Evolutionary conservation across 2,329 filamentous ascomycete species (phyloP).

Genomic region (Remersonia thermophila): DNA sequence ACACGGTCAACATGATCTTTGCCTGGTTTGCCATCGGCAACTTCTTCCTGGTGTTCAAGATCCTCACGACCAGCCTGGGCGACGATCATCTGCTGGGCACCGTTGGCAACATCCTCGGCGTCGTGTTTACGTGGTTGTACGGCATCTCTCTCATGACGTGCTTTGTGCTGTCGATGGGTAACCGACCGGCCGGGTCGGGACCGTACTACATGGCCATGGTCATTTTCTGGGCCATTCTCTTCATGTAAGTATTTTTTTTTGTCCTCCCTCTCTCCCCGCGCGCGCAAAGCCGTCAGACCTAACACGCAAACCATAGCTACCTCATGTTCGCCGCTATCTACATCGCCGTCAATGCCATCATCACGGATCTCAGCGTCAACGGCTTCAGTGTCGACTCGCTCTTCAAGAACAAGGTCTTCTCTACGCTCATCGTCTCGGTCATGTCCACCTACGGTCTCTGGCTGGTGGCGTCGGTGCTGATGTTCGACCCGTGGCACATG

Average conservation of each 20-base stretch:
- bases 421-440: slow-evolving; percentile 85
- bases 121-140: slow-evolving; percentile 94
- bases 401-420: slow-evolving; percentile 81
- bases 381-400: slow-evolving; percentile 60
- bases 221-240: slow-evolving; percentile 94
- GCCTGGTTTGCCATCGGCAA: slow-evolving; percentile 98
- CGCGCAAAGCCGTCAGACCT: slow-evolving; percentile 18
- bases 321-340: slow-evolving; percentile 90
- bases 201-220: slow-evolving; percentile 94
- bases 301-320: slow-evolving; percentile 40
- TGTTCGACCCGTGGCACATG: slow-evolving; percentile 99
- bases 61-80: slow-evolving; percentile 78
- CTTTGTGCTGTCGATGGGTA: slow-evolving; percentile 88
- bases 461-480: slow-evolving; percentile 80
- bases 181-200: slow-evolving; percentile 86
- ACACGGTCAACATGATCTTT: slow-evolving; percentile 93
- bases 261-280: not conserved
- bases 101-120: slow-evolving; percentile 66
- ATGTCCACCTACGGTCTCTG: slow-evolving; percentile 88
- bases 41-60: slow-evolving; percentile 98
- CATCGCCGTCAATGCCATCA: slow-evolving; percentile 80
- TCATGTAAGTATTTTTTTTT: slow-evolving; percentile 51
- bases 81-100: slow-evolving; percentile 56
- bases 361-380: slow-evolving; percentile 49
- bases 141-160: slow-evolving; percentile 84